Evolutionary conservation across 2,329 filamentous ascomycete genomes (phyloP).

Genomic region (Alternaria infectoria): DNA sequence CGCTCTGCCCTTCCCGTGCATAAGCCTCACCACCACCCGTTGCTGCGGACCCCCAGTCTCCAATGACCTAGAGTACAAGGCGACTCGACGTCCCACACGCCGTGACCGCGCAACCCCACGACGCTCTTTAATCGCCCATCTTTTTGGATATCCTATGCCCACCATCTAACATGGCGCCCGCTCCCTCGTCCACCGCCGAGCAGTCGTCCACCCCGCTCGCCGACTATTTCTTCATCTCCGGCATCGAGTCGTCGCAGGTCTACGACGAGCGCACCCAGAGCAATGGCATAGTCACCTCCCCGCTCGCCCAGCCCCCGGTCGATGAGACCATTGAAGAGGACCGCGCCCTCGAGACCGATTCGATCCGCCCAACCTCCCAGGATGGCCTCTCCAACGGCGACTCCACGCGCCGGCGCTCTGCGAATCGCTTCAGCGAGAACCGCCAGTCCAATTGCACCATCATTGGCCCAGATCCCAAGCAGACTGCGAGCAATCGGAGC

Average conservation of each 20-base stretch:
- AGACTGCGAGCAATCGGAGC: constrained; percentile 67
- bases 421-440: constrained; percentile 52
- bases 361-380: constrained; percentile 52
- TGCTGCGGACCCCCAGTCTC: constrained; percentile 41
- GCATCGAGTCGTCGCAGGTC: constrained; percentile 60
- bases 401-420: constrained; percentile 43
- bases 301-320: constrained; percentile 45
- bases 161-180: constrained; percentile 45
- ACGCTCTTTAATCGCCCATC: constrained; percentile 28
- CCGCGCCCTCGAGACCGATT: constrained; percentile 61
- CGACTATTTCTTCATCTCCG: constrained; percentile 71
- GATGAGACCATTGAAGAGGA: constrained; percentile 68
- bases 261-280: constrained; percentile 54
- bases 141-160: constrained; percentile 42
- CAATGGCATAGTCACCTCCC: constrained; percentile 35
- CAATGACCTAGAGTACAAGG: constrained; percentile 42
- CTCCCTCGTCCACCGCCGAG: constrained; percentile 49
- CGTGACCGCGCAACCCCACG: constrained; percentile 28
- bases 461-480: constrained; percentile 52
- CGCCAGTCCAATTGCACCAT: constrained; percentile 60
- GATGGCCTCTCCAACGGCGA: constrained; percentile 52
- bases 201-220: constrained; percentile 62
- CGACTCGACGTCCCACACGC: constrained; percentile 33
- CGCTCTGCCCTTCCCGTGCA: constrained; percentile 22
- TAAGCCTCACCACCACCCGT: constrained; percentile 38